Evolutionary conservation across 208 protist genomes (phyloP), one percentile per base, ranked within the genome.

Genomic region (Crithidia sp.): DNA sequence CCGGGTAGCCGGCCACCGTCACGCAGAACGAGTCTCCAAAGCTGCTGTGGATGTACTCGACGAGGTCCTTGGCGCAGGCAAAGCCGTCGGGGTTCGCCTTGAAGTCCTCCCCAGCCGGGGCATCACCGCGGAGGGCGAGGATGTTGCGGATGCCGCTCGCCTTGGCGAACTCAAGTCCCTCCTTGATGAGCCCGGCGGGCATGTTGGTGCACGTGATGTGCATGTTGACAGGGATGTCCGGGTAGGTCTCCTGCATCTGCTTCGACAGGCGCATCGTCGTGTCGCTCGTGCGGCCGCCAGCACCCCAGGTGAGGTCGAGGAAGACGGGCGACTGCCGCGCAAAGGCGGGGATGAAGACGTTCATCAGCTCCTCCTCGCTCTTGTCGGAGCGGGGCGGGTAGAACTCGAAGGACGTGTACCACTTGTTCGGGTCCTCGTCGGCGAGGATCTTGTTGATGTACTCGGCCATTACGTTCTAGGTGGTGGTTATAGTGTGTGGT

Each of bases 301-400:
- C 97, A 36, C 97, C 97, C 98, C 98, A 99, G 28, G 98, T 99
- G 36, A 99, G 85, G 79, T 99, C 98, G 14, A 98, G 79, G 74
- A 98, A 99, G 14, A 96, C 60, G 28, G 97, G 97, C 49, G 85
- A 77, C 61, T 94, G 76, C 59, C 79, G 41, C 9, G 87, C 80
- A 85, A 98, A 98, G 39, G 85, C 80, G 40, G 97, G 91, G 17
- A 98, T 57, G 57, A 86, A 68, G 17, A 77, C 80, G 70, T 95
- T 63, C 70, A 90, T 92, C 53, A 98, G 70, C n/a, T 95, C 89
- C 19, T 91, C 80, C 59, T 97, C 90, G 9, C 85, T 87, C 67
- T 75, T 89, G 37, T 96, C 92, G 43, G 95, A 98, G 57, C 98
- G 97, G n/a, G 98, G 97, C 36, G 96, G 96, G 57, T 99, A 98